Percentiles rank a stretch among this genome's conserved stretches.
Evolutionary conservation across 2,329 filamentous ascomycete species (phyloP).

Genomic region (Phyllosticta citriasiana): DNA sequence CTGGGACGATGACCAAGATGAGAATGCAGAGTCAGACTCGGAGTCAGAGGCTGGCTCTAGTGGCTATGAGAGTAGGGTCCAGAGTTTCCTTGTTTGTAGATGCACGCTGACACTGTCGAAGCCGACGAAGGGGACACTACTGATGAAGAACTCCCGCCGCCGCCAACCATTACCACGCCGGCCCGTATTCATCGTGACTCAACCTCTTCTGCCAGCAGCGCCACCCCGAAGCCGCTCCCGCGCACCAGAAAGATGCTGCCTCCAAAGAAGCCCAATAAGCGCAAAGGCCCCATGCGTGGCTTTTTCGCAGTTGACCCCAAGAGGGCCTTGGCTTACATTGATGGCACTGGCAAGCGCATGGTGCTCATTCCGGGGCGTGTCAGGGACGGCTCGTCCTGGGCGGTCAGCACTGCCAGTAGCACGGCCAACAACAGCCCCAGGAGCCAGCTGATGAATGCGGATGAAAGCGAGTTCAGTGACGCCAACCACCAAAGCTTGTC

Average conservation of each 20-base stretch:
- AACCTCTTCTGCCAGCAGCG: slow-evolving; percentile 32
- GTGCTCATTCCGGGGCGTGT: slow-evolving; percentile 9
- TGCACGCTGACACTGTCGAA: slow-evolving; percentile 37
- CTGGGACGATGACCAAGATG: slow-evolving; percentile 14
- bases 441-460: slow-evolving; percentile 25
- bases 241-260: slow-evolving; percentile 13
- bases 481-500: slow-evolving; percentile 29
- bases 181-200: slow-evolving; percentile 38
- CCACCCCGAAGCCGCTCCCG: slow-evolving; percentile 29
- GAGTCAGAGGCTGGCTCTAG: slow-evolving; percentile 34
- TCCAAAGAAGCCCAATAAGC: slow-evolving; percentile 4
- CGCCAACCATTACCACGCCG: slow-evolving; percentile 33
- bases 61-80: slow-evolving; percentile 49
- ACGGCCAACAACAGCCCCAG: slow-evolving; percentile 31
- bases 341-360: slow-evolving; percentile 22
- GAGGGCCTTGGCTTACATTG: slow-evolving; percentile 23
- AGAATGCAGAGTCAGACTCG: slow-evolving; percentile 28
- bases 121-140: slow-evolving; percentile 52
- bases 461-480: slow-evolving; percentile 30
- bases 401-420: slow-evolving; percentile 29
- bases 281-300: slow-evolving; percentile 21
- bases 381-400: slow-evolving; percentile 5
- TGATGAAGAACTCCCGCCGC: slow-evolving; percentile 46
- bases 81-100: slow-evolving; percentile 14
- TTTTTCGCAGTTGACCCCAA: slow-evolving; percentile 23